Percentiles rank a stretch among this genome's conserved stretches.
Conservation (phyloP, 345 rosid species). For the Kandelia obovata region DNA sequence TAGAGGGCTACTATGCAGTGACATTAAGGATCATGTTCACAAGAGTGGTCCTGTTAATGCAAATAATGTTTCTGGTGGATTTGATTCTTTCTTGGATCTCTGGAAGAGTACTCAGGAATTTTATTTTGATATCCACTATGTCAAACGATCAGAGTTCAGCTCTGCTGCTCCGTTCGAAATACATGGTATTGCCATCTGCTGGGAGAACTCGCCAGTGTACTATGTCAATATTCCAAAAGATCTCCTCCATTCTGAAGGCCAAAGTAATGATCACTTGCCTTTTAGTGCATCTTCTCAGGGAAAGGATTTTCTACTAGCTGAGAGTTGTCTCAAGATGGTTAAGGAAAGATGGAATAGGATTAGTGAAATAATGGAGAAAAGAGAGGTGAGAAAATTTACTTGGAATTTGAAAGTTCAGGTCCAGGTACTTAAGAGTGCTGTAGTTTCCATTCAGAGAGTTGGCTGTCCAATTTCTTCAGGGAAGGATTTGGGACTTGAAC, state of each 20-base stretch:
- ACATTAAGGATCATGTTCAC: constrained; percentile 35
- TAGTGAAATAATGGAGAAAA: constrained; percentile 64
- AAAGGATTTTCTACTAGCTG: constrained; percentile 27
- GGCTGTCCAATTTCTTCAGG: constrained; percentile 37
- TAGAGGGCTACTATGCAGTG: constrained; percentile 20
- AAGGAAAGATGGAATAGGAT: constrained; percentile 70
- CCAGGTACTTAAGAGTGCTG: constrained; percentile 72
- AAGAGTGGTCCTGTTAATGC: constrained; percentile 75
- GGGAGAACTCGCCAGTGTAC: constrained; percentile 81
- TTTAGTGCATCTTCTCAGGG: constrained; percentile 34
- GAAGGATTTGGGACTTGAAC: constrained; percentile 43
- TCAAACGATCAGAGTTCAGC: constrained; percentile 46
- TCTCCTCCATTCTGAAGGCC: constrained; percentile 45
- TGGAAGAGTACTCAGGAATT: constrained; percentile 68
- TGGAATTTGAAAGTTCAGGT: constrained; percentile 90
- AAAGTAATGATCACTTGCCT: constrained; percentile 33
- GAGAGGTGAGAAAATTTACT: constrained; percentile 57
- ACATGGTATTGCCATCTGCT: constrained; percentile 89
- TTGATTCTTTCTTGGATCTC: constrained; percentile 81
- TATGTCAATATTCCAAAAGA: constrained; percentile 78
- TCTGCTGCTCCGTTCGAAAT: constrained; percentile 56
- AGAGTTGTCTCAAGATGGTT: constrained; percentile 43
- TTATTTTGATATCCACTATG: constrained; percentile 83
- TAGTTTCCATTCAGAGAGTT: constrained; percentile 64
- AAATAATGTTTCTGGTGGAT: constrained; percentile 58